Evolutionary conservation across 1,284 basidiomycete species (phyloP).

Genomic region (Phylloporus sp.): DNA sequence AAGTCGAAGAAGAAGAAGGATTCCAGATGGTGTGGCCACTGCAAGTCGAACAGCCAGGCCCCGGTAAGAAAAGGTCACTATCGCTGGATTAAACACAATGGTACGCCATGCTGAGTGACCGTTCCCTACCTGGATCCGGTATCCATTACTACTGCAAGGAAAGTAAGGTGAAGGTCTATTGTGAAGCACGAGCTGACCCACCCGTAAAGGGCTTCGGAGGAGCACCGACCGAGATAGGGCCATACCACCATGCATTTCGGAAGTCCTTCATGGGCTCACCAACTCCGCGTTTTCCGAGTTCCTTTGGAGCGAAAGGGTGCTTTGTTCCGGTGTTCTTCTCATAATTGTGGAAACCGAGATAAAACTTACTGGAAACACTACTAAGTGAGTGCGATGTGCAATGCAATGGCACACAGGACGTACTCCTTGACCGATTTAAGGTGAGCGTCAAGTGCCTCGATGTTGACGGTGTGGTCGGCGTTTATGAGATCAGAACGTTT

Average conservation of each 20-base stretch:
- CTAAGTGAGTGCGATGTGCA: too few relatives aligned
- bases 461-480: too few relatives aligned
- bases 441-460: too few relatives aligned
- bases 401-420: too few relatives aligned
- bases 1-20: constrained; percentile 41
- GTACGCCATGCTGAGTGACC: background rate
- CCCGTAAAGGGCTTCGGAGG: background rate
- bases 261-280: background rate
- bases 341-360: background rate
- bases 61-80: constrained; percentile 24
- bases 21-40: constrained; percentile 37
- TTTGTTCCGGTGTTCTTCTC: background rate
- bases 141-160: background rate
- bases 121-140: background rate
- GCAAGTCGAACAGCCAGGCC: constrained; percentile 32
- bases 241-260: background rate
- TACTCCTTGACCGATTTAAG: too few relatives aligned
- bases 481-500: too few relatives aligned
- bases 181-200: background rate
- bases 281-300: background rate
- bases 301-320: background rate
- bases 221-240: background rate
- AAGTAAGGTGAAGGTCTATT: background rate
- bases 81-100: background rate
- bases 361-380: too few relatives aligned